A percentile compares a stretch with the other conserved stretches of the same genome.
Conservation (phyloP, 164 flowering plant species). For the Warburgia ugandensis region DNA sequence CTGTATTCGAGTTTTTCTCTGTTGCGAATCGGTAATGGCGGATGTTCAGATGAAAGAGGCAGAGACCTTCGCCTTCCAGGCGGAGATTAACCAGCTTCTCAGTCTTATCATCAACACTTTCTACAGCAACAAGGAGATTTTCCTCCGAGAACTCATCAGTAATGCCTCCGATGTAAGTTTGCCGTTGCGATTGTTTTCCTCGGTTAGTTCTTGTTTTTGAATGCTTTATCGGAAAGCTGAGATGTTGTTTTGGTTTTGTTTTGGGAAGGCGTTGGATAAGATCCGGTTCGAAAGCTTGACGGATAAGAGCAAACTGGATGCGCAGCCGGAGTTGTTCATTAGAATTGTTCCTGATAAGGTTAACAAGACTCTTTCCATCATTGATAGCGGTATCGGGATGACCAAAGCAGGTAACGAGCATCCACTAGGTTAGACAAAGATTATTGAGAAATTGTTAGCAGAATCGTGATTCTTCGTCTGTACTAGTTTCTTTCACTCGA, state of each 20-base stretch:
- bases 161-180: constrained; percentile 58
- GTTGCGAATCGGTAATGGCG: no score
- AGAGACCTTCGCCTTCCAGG: constrained; percentile 67
- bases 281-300: constrained; percentile 40
- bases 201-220: not conserved
- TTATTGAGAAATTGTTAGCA: no score
- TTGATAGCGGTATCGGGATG: constrained; percentile 19
- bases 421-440: no score
- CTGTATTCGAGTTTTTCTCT: no score
- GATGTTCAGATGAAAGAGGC: constrained; percentile 7
- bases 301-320: constrained; percentile 32
- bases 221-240: not conserved
- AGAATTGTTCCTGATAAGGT: constrained; percentile 15
- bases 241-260: not conserved
- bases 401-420: constrained; percentile 19
- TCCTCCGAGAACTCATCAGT: constrained; percentile 77
- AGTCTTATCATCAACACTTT: constrained; percentile 69
- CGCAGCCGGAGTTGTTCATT: constrained; percentile 19
- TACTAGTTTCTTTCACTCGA: no score
- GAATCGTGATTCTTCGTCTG: no score
- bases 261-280: constrained; percentile 32
- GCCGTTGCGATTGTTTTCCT: not conserved
- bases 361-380: constrained; percentile 12
- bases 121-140: constrained; percentile 84
- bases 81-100: constrained; percentile 71